Evolutionary conservation across 768 basidiomycete genomes (phyloP), one percentile per base, ranked within the genome.

Genomic region (Ramaria rubella): DNA sequence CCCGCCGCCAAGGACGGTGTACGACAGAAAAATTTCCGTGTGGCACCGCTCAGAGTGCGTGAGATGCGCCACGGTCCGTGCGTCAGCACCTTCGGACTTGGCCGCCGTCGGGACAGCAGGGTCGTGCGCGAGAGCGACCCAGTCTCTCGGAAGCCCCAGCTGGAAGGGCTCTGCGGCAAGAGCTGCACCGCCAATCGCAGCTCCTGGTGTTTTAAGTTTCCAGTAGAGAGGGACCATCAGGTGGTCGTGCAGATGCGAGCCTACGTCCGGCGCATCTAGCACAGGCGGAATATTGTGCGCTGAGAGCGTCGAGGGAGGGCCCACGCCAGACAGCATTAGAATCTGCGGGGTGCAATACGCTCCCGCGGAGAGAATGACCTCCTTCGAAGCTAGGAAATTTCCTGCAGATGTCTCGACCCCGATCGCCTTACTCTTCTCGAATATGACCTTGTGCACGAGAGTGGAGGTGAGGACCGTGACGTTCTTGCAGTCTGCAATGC

Each of bases 261-360:
- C 75, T 42, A 77, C 75, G 23, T 62, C 65, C 1, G 73, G 72
- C 0, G 73, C 64, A 52, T 75, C 68, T 30, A 73, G 54, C 52
- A 65, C 60, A 42, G 60, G 55, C 21, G 49, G 30, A 58, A 77
- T 69, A 24, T 62, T 62, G 31, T 67, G 58, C 12, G 27, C 57
- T 17, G 63, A 60, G n/a, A 74, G 61, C n/a, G 67, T 60, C 2
- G 59, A 62, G n/a, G 62, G 62, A 21, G 71, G 69, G 40, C 73
- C 74, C 58, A 75, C 64, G 27, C 74, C 74, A n/a, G 69, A 70
- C 11, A 72, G 63, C 49, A 73, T 63, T 65, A 79, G 69, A 8
- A 78, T 61, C 48, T 76, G 73, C 7, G 77, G 70, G 2, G 75
- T 63, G 55, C 63, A 29, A 34, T 62, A 31, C 1, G 58, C 44